Percentiles rank a stretch among this genome's conserved stretches.
phyloP scores from a whole-genome alignment of 305 asterid species.

The Fraxinus velutina region DNA sequence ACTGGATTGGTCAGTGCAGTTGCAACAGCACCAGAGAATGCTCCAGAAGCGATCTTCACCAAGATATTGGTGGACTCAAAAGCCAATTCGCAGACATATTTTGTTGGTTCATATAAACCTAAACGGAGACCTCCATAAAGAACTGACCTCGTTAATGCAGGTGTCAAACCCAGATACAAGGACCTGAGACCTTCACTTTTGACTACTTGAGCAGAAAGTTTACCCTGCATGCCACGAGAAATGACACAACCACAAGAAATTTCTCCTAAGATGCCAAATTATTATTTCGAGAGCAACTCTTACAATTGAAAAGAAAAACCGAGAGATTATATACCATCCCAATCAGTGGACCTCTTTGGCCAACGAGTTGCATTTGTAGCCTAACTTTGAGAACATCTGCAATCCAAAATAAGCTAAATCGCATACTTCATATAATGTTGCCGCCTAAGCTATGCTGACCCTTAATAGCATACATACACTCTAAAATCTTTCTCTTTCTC shows the following conservation, averaged over 20 bases:
- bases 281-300: conserved; percentile 6
- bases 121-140: conserved; percentile 99
- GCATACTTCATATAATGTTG: conserved; percentile 8
- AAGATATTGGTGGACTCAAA: conserved; percentile 97
- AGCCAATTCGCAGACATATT: conserved; percentile 88
- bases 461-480: background rate
- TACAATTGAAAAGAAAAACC: background rate
- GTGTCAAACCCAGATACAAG: conserved; percentile 82
- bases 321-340: conserved; percentile 64
- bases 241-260: conserved; percentile 16
- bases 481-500: background rate
- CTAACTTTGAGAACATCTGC: conserved; percentile 95
- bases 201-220: conserved; percentile 61
- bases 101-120: conserved; percentile 97
- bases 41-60: conserved; percentile 96
- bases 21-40: conserved; percentile 85
- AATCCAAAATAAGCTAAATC: conserved; percentile 32
- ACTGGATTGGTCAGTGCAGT: conserved; percentile 87
- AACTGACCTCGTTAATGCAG: conserved; percentile 97
- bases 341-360: conserved; percentile 81
- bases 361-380: conserved; percentile 97
- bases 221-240: conserved; percentile 49
- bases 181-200: conserved; percentile 72
- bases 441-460: background rate
- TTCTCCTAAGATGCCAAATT: background rate